A percentile compares a stretch with the other conserved stretches of the same genome.
Conservation (phyloP, 805 yeast genomes). For the Candida morakotiae region DNA sequence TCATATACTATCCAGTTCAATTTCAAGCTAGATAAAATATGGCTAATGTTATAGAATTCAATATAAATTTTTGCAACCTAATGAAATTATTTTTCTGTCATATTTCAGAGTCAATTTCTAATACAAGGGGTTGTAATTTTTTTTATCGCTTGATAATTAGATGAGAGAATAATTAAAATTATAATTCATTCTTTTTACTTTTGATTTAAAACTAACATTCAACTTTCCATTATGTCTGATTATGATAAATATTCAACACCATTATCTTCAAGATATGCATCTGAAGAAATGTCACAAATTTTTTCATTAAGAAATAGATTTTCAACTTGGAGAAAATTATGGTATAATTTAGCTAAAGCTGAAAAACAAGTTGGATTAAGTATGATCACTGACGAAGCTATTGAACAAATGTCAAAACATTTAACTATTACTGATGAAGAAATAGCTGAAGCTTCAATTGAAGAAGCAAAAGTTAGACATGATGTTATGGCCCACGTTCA, state of each 20-base stretch:
- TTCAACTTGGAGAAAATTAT: slow-evolving; percentile 97
- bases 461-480: slow-evolving; percentile 97
- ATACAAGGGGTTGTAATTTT: too few species aligned
- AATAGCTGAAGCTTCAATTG: slow-evolving; percentile 80
- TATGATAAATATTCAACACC: slow-evolving; percentile 87
- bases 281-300: slow-evolving; percentile 92
- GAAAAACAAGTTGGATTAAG: slow-evolving; percentile 86
- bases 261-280: slow-evolving; percentile 93
- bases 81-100: too few species aligned
- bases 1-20: too few species aligned
- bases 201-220: too few species aligned
- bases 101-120: too few species aligned
- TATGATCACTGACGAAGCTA: slow-evolving; percentile 86
- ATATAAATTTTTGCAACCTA: too few species aligned
- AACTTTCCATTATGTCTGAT: slow-evolving; percentile 8
- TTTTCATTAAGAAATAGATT: slow-evolving; percentile 92
- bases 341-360: slow-evolving; percentile 94
- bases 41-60: too few species aligned
- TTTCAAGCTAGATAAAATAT: too few species aligned
- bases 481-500: slow-evolving; percentile 99
- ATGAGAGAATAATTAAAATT: too few species aligned
- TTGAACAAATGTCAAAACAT: slow-evolving; percentile 76
- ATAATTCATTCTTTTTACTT: not conserved
- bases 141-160: too few species aligned
- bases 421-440: slow-evolving; percentile 88